Conservation (phyloP, 352 stramenopile genomes). For the Pythium brassicae region DNA sequence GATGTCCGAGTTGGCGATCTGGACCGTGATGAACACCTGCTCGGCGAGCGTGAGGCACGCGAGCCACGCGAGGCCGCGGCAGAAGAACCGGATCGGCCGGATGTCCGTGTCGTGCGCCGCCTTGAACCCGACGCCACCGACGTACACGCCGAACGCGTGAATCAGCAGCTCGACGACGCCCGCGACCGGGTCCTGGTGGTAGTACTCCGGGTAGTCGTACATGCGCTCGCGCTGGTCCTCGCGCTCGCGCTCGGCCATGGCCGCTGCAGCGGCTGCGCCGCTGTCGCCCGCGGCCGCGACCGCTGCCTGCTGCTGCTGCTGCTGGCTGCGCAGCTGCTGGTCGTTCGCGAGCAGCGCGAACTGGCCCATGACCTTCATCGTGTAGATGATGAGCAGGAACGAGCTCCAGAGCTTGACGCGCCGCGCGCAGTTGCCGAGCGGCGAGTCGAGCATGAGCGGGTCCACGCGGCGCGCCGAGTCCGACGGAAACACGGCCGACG, state of each 20-base stretch:
- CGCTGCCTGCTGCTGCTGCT: conserved; percentile 29
- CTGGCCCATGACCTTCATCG: conserved; percentile 87
- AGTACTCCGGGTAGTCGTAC: conserved; percentile 79
- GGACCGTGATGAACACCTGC: conserved; percentile 81
- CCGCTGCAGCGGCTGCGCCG: background rate
- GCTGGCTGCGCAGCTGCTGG: conserved; percentile 50
- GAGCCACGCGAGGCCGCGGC: conserved; percentile 71
- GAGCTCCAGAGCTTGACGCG: conserved; percentile 87
- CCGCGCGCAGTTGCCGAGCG: conserved; percentile 73
- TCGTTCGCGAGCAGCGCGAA: conserved; percentile 82
- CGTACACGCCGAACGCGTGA: conserved; percentile 81
- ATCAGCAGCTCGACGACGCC: conserved; percentile 66
- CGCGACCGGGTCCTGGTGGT: conserved; percentile 70
- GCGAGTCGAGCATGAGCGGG: conserved; percentile 80
- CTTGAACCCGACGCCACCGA: conserved; percentile 84
- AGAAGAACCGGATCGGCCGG: conserved; percentile 82
- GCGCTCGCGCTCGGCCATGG: conserved; percentile 15
- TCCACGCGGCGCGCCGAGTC: conserved; percentile 80
- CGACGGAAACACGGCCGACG: conserved; percentile 80
- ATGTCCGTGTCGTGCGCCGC: conserved; percentile 84
- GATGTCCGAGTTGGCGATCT: conserved; percentile 76
- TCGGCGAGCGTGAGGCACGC: conserved; percentile 70
- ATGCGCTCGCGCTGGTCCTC: conserved; percentile 48
- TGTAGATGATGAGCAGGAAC: conserved; percentile 87
- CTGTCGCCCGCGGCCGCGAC: conserved; percentile 19